Percentiles rank a stretch among this genome's conserved stretches.
phyloP scores from a whole-genome alignment of 148 eudicot species.

The Polygonum aviculare region DNA sequence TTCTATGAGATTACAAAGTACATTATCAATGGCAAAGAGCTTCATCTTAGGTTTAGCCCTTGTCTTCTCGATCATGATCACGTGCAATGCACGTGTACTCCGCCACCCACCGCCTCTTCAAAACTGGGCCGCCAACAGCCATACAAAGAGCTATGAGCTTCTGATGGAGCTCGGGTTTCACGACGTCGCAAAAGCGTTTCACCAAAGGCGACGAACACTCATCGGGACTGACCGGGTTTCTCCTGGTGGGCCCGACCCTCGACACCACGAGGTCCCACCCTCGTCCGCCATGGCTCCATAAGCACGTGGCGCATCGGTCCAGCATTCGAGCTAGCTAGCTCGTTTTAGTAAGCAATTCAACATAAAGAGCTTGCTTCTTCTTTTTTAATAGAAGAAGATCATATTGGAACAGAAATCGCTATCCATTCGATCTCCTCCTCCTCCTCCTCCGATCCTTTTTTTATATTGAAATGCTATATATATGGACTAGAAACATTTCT shows the following conservation, averaged over 20 bases:
- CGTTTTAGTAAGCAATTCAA: neutral
- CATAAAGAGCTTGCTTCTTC: neutral
- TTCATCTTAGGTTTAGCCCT: neutral
- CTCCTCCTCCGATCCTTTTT: neutral
- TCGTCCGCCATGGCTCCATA: neutral
- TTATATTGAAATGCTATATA: neutral
- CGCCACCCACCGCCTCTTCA: neutral
- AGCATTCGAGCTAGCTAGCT: neutral
- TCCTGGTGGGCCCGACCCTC: constrained; percentile 11
- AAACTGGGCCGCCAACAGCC: neutral
- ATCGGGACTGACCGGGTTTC: neutral
- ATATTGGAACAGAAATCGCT: too few species aligned
- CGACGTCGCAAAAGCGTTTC: neutral
- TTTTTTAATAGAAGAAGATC: neutral
- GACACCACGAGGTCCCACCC: constrained; percentile 7
- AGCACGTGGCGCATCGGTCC: neutral
- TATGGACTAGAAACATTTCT: neutral
- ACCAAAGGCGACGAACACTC: neutral
- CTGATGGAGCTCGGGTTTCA: neutral
- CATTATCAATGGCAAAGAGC: neutral
- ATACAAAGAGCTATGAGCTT: neutral
- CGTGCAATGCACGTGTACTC: constrained; percentile 11
- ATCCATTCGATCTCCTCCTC: too few species aligned
- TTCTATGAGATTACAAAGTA: neutral
- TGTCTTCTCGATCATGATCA: neutral